A percentile compares a stretch with the other conserved stretches of the same genome.
These are phyloP conservation scores for Sungouiozyma intestinalis DNA, from an alignment of 805 yeast species.

Conservation along the genomic window DNA sequence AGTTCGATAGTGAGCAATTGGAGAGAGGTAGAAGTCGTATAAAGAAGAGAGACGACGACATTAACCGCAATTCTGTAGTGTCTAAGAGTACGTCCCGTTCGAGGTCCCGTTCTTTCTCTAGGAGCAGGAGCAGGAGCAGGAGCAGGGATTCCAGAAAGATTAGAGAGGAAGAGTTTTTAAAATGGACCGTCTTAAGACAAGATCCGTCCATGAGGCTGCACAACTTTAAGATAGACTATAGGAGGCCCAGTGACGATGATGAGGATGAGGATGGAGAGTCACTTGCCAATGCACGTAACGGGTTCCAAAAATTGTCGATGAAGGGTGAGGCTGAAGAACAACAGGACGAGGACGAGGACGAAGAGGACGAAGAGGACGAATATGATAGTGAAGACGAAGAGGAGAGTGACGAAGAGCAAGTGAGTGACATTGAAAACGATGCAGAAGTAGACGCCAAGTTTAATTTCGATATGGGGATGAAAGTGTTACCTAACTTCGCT, in stretches of 20 bases:
- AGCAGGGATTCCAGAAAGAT: constrained; percentile 19
- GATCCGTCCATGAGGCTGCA: constrained; percentile 62
- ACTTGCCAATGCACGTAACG: background rate
- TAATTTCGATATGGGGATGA: constrained; percentile 25
- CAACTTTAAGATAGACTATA: constrained; percentile 12
- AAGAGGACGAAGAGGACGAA: constrained; percentile 50
- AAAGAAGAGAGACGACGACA: constrained; percentile 10
- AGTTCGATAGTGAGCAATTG: constrained; percentile 22
- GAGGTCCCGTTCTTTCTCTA: constrained; percentile 6
- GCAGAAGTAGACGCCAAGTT: constrained; percentile 24
- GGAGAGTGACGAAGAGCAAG: constrained; percentile 32
- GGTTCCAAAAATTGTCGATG: background rate
- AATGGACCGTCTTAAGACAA: constrained; percentile 59
- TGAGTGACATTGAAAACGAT: constrained; percentile 29
- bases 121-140: constrained; percentile 14
- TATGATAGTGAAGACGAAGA: constrained; percentile 27
- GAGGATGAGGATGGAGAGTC: constrained; percentile 9
- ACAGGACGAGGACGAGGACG: constrained; percentile 35
- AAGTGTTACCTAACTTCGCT: constrained; percentile 26
- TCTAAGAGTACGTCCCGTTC: constrained; percentile 5
- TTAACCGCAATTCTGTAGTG: constrained; percentile 1
- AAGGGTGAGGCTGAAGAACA: constrained; percentile 10
- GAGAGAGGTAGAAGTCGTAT: constrained; percentile 24
- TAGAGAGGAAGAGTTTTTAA: constrained; percentile 33
- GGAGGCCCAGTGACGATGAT: constrained; percentile 9